Evolutionary conservation across 345 rosid species (phyloP).

Genomic region (Populus nigra): DNA sequence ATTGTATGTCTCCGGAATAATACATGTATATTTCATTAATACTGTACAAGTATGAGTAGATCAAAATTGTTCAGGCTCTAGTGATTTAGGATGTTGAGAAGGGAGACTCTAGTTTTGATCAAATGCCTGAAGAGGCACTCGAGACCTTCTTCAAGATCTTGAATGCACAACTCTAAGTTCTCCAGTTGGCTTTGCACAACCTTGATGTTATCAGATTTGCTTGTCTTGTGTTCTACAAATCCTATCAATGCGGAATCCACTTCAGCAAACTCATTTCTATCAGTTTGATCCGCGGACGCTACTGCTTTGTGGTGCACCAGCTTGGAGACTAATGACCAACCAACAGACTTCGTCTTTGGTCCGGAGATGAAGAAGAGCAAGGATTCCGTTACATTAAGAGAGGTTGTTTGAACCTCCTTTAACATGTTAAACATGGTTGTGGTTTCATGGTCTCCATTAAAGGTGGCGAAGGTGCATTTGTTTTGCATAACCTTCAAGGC

Average conservation of each 20-base stretch:
- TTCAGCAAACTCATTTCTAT: background rate
- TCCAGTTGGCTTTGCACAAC: background rate
- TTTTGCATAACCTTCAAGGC: constrained; percentile 27
- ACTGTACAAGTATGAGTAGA: too few relatives aligned
- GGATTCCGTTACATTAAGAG: constrained; percentile 33
- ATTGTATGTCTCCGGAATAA: too few relatives aligned
- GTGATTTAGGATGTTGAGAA: too few relatives aligned
- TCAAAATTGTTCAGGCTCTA: too few relatives aligned
- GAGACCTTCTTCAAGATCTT: background rate
- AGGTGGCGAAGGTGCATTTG: constrained; percentile 7
- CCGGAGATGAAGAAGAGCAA: constrained; percentile 11
- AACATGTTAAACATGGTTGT: constrained; percentile 12
- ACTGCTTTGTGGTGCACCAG: background rate
- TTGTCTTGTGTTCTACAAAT: background rate
- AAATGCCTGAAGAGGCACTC: background rate
- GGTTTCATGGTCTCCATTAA: constrained; percentile 11
- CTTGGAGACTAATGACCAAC: background rate
- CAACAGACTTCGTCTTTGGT: background rate
- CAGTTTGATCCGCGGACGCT: background rate
- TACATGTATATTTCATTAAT: too few relatives aligned
- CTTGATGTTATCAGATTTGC: background rate
- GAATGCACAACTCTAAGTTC: background rate
- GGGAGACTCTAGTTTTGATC: too few relatives aligned
- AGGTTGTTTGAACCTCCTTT: constrained; percentile 32
- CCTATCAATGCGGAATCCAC: background rate